A percentile compares a stretch with the other conserved stretches of the same genome.
These are phyloP conservation scores for Furcasterigmium sp. DNA, from an alignment of 2,329 filamentous ascomycete genomes.

Conservation along the genomic window DNA sequence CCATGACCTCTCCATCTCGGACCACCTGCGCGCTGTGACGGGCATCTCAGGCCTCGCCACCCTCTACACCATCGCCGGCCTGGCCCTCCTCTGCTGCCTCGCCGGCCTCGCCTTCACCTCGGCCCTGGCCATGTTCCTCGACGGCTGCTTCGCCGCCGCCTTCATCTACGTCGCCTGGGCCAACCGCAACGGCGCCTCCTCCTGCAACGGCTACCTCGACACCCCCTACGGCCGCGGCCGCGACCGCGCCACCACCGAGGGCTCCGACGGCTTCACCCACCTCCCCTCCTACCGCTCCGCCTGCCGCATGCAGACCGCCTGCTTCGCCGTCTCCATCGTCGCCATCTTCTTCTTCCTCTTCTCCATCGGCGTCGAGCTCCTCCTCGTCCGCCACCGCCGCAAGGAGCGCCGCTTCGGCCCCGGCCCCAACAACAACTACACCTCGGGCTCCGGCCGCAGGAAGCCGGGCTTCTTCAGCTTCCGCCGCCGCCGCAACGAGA, in stretches of 20 bases:
- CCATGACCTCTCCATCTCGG: constrained; percentile 57
- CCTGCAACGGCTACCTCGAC: constrained; percentile 54
- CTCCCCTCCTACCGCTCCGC: constrained; percentile 46
- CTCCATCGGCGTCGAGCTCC: constrained; percentile 64
- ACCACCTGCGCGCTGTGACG: constrained; percentile 66
- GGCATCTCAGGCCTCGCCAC: constrained; percentile 72
- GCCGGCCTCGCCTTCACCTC: constrained; percentile 71
- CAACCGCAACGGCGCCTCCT: constrained; percentile 62
- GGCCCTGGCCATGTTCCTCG: constrained; percentile 67
- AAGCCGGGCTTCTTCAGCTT: constrained; percentile 24
- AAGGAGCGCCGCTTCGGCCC: constrained; percentile 68
- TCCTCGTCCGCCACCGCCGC: constrained; percentile 65
- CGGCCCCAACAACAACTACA: constrained; percentile 48
- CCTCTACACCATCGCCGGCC: constrained; percentile 68
- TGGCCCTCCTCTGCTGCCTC: constrained; percentile 72
- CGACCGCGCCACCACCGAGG: constrained; percentile 38
- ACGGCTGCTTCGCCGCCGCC: constrained; percentile 67
- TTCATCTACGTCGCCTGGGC: constrained; percentile 80
- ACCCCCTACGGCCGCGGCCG: constrained; percentile 66
- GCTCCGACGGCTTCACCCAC: constrained; percentile 41
- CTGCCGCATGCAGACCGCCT: constrained; percentile 71
- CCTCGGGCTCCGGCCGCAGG: constrained; percentile 38
- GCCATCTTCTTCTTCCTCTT: constrained; percentile 77
- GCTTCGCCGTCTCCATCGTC: constrained; percentile 73
- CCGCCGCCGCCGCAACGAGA: constrained; percentile 19